Evolutionary conservation across 176 grass and related monocot genomes (phyloP).

Genomic region (Carex littledalei): DNA sequence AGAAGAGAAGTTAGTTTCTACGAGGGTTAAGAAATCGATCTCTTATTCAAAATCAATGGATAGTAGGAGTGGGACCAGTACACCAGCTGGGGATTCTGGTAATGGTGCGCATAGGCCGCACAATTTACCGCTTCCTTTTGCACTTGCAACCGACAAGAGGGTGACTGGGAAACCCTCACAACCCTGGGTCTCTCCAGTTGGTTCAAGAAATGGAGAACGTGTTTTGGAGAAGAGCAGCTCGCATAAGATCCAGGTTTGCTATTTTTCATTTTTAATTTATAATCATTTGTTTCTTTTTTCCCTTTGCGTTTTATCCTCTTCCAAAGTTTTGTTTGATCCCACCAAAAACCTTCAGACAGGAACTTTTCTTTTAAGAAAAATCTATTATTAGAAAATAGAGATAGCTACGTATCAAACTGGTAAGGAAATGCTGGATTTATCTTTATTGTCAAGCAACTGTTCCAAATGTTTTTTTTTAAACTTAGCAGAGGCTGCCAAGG

Average conservation of each 20-base stretch:
- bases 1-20: conserved; percentile 17
- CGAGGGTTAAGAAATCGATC: conserved; percentile 17
- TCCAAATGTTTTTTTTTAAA: no score
- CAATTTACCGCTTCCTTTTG: neutral
- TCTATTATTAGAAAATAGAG: neutral
- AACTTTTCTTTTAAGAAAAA: neutral
- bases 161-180: neutral
- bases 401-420: neutral
- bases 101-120: neutral
- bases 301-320: neutral
- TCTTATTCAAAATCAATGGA: conserved; percentile 25
- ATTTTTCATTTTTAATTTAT: conserved; percentile 12
- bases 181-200: conserved; percentile 15
- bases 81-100: neutral
- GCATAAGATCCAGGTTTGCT: conserved; percentile 14
- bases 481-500: no score
- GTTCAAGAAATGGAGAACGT: conserved; percentile 16
- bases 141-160: neutral
- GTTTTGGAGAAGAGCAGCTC: conserved; percentile 29
- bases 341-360: neutral
- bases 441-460: neutral
- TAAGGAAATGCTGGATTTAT: neutral
- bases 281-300: neutral
- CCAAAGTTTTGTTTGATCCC: neutral
- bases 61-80: conserved; percentile 12